Evolutionary conservation across 371 early-diverging fungal species (phyloP).

Genomic region (Mortierella sp.): DNA sequence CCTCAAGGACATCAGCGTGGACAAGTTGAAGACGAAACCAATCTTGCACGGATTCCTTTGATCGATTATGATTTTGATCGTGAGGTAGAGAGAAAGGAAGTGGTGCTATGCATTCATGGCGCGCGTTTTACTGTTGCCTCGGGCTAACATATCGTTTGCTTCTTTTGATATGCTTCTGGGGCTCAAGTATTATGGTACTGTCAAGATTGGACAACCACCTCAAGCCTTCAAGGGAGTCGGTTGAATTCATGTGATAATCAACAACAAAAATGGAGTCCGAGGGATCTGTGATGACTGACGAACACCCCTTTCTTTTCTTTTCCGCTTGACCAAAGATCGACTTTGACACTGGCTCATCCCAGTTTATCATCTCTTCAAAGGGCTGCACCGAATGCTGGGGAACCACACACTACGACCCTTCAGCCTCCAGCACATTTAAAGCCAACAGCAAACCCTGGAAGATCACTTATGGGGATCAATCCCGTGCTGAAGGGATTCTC

Average conservation of each 20-base stretch:
- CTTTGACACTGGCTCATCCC: slow-evolving; percentile 76
- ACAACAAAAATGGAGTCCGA: neutral
- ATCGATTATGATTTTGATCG: slow-evolving; percentile 48
- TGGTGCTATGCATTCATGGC: no score
- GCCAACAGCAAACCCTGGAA: slow-evolving; percentile 57
- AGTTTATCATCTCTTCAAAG: slow-evolving; percentile 66
- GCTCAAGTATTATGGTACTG: slow-evolving; percentile 56
- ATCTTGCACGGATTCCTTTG: slow-evolving; percentile 26
- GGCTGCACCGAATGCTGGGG: slow-evolving; percentile 63
- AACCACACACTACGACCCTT: slow-evolving; percentile 62
- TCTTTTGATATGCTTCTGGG: no score
- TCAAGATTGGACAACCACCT: slow-evolving; percentile 71
- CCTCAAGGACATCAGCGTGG: slow-evolving; percentile 15
- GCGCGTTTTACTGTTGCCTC: no score
- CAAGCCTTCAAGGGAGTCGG: slow-evolving; percentile 67
- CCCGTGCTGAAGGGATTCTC: slow-evolving; percentile 66
- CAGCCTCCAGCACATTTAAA: slow-evolving; percentile 62
- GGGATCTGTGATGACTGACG: neutral
- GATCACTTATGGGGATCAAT: slow-evolving; percentile 71
- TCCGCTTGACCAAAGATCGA: slow-evolving; percentile 45
- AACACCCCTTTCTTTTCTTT: neutral
- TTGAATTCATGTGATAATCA: slow-evolving; percentile 1
- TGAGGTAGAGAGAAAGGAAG: slow-evolving; percentile 43
- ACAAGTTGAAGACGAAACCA: slow-evolving; percentile 8
- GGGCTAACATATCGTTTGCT: no score